These are phyloP conservation scores for Nicotiana tomentosiformis DNA, from an alignment of 257 asterid genomes.

Conservation along the genomic window DNA sequence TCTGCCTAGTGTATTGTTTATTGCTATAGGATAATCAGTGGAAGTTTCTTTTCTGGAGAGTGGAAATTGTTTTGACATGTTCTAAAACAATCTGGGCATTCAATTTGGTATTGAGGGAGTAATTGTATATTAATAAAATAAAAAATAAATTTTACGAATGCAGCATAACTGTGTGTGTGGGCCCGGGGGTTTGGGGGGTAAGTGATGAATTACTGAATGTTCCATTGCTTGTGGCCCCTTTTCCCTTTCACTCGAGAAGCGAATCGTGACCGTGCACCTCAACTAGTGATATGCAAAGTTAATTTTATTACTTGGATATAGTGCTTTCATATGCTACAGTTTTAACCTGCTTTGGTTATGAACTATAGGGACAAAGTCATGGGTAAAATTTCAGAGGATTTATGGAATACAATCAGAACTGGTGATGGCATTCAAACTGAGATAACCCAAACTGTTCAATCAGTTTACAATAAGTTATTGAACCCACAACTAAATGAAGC, in stretches of 20 bases:
- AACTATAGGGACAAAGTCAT: conserved; percentile 61
- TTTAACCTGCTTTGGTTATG: conserved; percentile 8
- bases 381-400: conserved; percentile 72
- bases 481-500: conserved; percentile 40
- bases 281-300: not conserved
- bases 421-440: conserved; percentile 72
- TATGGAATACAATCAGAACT: conserved; percentile 72
- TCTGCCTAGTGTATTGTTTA: no score
- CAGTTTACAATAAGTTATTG: conserved; percentile 49
- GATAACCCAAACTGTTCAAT: conserved; percentile 71
- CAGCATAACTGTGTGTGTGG: not conserved
- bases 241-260: not conserved
- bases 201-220: not conserved
- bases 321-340: not conserved
- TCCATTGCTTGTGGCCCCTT: not conserved
- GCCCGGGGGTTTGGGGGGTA: not conserved
- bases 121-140: not conserved
- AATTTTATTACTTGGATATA: not conserved
- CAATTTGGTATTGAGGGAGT: not conserved
- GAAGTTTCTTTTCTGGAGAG: not conserved
- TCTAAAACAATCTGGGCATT: not conserved
- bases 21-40: not conserved
- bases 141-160: not conserved
- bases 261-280: not conserved
- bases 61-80: not conserved